A percentile compares a stretch with the other conserved stretches of the same genome.
Evolutionary conservation across 768 basidiomycete species (phyloP).

Genomic region (Panaeolus papilionaceus): DNA sequence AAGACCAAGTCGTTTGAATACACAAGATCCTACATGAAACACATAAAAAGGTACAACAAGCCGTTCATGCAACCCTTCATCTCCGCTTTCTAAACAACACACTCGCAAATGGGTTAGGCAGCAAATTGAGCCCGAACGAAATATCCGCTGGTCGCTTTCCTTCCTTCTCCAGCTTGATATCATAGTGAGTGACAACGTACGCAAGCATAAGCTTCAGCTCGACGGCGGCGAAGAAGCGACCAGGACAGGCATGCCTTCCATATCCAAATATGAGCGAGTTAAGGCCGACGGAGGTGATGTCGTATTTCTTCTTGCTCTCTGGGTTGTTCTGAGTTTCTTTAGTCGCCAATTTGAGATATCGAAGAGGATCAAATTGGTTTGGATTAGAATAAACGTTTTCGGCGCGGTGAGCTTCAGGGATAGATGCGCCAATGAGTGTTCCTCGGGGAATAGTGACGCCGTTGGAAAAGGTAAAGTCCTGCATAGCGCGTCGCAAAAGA

Average conservation of each 20-base stretch:
- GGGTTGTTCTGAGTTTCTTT: constrained; percentile 4
- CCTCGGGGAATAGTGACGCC: constrained; percentile 38
- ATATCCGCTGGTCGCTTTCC: constrained; percentile 33
- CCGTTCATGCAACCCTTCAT: background rate
- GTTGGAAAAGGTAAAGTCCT: constrained; percentile 42
- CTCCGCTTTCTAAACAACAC: constrained; percentile 34
- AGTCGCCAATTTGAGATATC: constrained; percentile 37
- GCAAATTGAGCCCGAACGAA: constrained; percentile 29
- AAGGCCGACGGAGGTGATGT: constrained; percentile 33
- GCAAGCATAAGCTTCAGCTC: constrained; percentile 54
- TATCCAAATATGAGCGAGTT: constrained; percentile 43
- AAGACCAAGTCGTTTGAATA: no score
- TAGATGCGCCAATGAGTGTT: constrained; percentile 37
- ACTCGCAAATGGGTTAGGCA: constrained; percentile 33
- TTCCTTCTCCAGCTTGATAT: constrained; percentile 41
- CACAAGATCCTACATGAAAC: no score
- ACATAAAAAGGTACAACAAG: no score
- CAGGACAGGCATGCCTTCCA: constrained; percentile 43
- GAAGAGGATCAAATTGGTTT: constrained; percentile 46
- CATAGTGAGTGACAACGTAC: constrained; percentile 46
- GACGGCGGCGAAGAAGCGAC: constrained; percentile 49
- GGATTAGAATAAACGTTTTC: constrained; percentile 37
- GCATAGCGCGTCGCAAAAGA: constrained; percentile 34
- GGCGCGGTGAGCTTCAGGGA: constrained; percentile 37
- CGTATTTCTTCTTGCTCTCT: constrained; percentile 26